Conservation (phyloP, 2,329 filamentous ascomycete species). For the Calycina herbarum region DNA sequence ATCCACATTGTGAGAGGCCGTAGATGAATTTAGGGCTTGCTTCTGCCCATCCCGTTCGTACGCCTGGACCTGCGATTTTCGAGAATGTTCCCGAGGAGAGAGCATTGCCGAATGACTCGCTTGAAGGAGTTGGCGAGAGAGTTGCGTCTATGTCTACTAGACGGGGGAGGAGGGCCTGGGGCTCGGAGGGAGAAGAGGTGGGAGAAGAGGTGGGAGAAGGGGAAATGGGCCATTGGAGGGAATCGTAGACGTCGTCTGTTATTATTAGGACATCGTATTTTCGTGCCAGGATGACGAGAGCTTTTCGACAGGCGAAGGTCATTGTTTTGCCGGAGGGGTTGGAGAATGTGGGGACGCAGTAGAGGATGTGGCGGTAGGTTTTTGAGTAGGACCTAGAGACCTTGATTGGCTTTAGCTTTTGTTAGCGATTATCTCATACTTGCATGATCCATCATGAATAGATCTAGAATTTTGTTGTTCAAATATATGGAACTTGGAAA, state of each 20-base stretch:
- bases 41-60: slow-evolving; percentile 87
- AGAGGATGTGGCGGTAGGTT: slow-evolving; percentile 84
- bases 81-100: slow-evolving; percentile 88
- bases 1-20: slow-evolving; percentile 54
- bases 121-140: slow-evolving; percentile 57
- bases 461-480: not conserved
- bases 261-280: slow-evolving; percentile 80
- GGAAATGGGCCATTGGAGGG: slow-evolving; percentile 71
- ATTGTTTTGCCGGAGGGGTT: slow-evolving; percentile 88
- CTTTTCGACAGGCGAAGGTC: slow-evolving; percentile 64
- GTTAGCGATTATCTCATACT: not conserved
- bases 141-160: slow-evolving; percentile 76
- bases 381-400: slow-evolving; percentile 51
- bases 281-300: slow-evolving; percentile 74
- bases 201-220: slow-evolving; percentile 22
- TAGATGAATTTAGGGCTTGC: slow-evolving; percentile 60
- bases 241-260: slow-evolving; percentile 92
- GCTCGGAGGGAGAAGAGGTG: slow-evolving; percentile 14
- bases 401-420: slow-evolving; percentile 47
- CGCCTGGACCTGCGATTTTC: slow-evolving; percentile 80
- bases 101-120: slow-evolving; percentile 71
- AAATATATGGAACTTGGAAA: not conserved
- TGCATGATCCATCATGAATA: not conserved
- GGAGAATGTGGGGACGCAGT: slow-evolving; percentile 82
- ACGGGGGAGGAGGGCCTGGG: slow-evolving; percentile 56